Conservation (phyloP, 768 basidiomycete species). For the Paxillus rubicundulus region DNA sequence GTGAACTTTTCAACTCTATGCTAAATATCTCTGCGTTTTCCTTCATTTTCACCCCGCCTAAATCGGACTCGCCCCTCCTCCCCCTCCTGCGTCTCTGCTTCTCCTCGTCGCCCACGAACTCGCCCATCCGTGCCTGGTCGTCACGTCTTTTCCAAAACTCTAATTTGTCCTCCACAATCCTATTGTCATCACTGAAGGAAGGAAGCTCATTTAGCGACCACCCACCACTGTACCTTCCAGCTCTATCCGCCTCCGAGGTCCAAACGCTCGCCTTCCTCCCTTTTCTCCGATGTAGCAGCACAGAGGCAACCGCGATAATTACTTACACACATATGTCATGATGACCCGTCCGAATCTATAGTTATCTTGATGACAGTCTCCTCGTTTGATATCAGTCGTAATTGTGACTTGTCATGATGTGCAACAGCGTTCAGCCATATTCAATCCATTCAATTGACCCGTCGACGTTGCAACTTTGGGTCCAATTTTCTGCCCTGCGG, state of each 20-base stretch:
- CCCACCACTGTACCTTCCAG: too few species aligned
- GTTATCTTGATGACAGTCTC: neutral
- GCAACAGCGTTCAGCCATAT: neutral
- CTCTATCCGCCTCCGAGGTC: too few species aligned
- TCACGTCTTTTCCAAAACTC: conserved; percentile 19
- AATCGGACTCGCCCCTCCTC: conserved; percentile 26
- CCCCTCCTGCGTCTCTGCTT: too few species aligned
- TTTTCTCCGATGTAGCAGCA: neutral
- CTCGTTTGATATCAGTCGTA: neutral
- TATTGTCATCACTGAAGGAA: conserved; percentile 5
- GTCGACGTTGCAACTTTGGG: conserved; percentile 1
- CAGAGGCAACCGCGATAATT: too few species aligned
- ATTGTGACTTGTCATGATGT: neutral
- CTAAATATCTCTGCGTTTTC: conserved; percentile 8
- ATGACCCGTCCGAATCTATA: neutral
- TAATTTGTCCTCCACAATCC: conserved; percentile 7
- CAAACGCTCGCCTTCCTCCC: neutral
- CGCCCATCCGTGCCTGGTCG: conserved; percentile 30
- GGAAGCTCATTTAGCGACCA: neutral
- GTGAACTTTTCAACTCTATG: neutral
- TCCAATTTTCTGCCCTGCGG: neutral
- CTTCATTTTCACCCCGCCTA: conserved; percentile 15
- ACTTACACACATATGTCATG: neutral
- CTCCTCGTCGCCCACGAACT: conserved; percentile 6
- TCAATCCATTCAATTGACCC: too few species aligned